Evolutionary conservation across 805 yeast species (phyloP).

Genomic region (Aciculoconidium aculeatum): DNA sequence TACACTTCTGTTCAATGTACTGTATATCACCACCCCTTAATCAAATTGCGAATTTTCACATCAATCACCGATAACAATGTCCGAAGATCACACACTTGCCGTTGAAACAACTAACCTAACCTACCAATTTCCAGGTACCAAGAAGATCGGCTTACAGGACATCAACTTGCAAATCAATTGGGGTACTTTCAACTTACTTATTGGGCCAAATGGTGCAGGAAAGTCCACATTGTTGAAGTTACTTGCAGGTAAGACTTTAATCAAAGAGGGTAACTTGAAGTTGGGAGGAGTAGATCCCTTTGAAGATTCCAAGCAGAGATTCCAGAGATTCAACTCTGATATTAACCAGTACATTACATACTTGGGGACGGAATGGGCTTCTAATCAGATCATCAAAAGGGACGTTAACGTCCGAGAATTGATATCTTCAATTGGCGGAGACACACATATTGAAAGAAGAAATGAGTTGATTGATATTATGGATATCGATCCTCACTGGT

Average conservation of each 20-base stretch:
- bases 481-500: slow-evolving; percentile 86
- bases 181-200: slow-evolving; percentile 68
- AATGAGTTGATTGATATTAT: slow-evolving; percentile 68
- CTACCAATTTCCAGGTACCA: slow-evolving; percentile 58
- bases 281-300: slow-evolving; percentile 91
- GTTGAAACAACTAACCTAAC: slow-evolving; percentile 60
- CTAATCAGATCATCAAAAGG: slow-evolving; percentile 80
- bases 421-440: slow-evolving; percentile 74
- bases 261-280: slow-evolving; percentile 60
- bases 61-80: not conserved
- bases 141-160: slow-evolving; percentile 61
- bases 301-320: slow-evolving; percentile 46
- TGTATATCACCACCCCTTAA: not conserved
- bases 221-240: slow-evolving; percentile 83
- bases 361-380: slow-evolving; percentile 97
- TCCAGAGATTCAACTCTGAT: slow-evolving; percentile 36
- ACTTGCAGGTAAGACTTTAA: slow-evolving; percentile 86
- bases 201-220: slow-evolving; percentile 98
- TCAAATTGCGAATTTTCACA: not conserved
- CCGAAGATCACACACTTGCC: slow-evolving; percentile 39
- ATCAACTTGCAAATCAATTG: slow-evolving; percentile 58
- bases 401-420: slow-evolving; percentile 84
- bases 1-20: not conserved
- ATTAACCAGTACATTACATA: slow-evolving; percentile 59
- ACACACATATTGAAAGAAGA: slow-evolving; percentile 61